Conservation (phyloP, 2,329 filamentous ascomycete species). For the Coniella lustricola region DNA sequence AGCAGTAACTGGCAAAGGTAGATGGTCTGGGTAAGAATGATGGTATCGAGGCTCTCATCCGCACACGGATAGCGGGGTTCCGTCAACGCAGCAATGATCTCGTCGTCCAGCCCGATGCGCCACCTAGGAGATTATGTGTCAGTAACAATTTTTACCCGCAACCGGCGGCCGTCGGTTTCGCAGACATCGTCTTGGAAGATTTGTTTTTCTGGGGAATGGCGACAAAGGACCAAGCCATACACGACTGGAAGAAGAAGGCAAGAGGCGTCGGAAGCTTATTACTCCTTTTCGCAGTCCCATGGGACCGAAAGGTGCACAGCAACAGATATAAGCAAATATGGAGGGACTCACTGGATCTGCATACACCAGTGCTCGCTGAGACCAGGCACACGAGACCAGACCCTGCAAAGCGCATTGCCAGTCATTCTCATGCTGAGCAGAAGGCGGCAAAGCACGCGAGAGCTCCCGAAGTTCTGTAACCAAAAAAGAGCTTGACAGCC, state of each 20-base stretch:
- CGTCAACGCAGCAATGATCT: slow-evolving; percentile 13
- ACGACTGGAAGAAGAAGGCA: too few relatives aligned
- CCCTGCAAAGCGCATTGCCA: slow-evolving; percentile 11
- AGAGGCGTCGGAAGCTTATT: neutral
- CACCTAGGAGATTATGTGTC: slow-evolving; percentile 1
- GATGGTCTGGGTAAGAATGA: slow-evolving; percentile 15
- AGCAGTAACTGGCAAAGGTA: slow-evolving; percentile 16
- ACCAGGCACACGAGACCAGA: slow-evolving; percentile 15
- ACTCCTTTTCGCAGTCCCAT: too few relatives aligned
- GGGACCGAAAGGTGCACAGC: neutral
- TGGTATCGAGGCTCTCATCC: slow-evolving; percentile 14
- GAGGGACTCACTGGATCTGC: slow-evolving; percentile 11
- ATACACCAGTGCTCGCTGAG: slow-evolving; percentile 15
- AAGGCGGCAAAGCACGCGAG: neutral
- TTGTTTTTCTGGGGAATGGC: too few relatives aligned
- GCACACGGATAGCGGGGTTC: slow-evolving; percentile 14
- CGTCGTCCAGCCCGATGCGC: slow-evolving; percentile 13
- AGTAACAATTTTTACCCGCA: neutral
- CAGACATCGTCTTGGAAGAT: too few relatives aligned
- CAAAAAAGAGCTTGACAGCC: neutral
- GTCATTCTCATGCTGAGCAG: slow-evolving; percentile 8
- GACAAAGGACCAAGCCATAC: too few relatives aligned
- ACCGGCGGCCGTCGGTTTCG: too few relatives aligned
- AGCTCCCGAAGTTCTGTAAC: neutral
- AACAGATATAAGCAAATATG: too few relatives aligned